These are phyloP conservation scores for Diversispora epigaea DNA, from an alignment of 192 early-diverging fungal genomes.

Conservation along the genomic window DNA sequence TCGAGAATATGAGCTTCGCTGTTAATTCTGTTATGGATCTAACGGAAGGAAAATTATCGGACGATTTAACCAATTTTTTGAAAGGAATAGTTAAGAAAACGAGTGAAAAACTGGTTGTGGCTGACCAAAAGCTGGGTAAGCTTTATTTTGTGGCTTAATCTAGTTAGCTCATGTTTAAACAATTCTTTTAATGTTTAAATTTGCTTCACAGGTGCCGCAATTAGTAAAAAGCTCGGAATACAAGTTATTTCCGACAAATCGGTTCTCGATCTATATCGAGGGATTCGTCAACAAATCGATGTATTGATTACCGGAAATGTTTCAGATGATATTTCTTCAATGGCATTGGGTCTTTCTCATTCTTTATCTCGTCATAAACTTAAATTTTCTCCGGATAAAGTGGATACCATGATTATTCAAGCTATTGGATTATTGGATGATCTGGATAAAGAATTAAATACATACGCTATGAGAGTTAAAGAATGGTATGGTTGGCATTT, in stretches of 20 bases:
- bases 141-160: slow-evolving; percentile 4
- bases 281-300: slow-evolving; percentile 92
- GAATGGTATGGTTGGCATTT: slow-evolving; percentile 99
- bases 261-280: slow-evolving; percentile 91
- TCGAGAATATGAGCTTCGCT: slow-evolving; percentile 98
- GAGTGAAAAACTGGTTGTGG: slow-evolving; percentile 89
- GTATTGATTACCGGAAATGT: slow-evolving; percentile 85
- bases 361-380: slow-evolving; percentile 98
- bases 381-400: slow-evolving; percentile 99
- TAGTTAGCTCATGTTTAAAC: background rate
- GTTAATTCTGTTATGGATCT: slow-evolving; percentile 93
- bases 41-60: slow-evolving; percentile 94
- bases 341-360: slow-evolving; percentile 98
- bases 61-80: slow-evolving; percentile 94
- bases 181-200: background rate
- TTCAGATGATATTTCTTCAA: slow-evolving; percentile 85
- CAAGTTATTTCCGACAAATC: slow-evolving; percentile 81
- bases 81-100: slow-evolving; percentile 77
- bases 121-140: slow-evolving; percentile 90
- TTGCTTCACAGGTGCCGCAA: slow-evolving; percentile 37
- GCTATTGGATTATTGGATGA: slow-evolving; percentile 96
- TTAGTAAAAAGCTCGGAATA: slow-evolving; percentile 73
- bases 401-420: slow-evolving; percentile 99
- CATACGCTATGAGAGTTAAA: slow-evolving; percentile 71
- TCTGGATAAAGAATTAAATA: slow-evolving; percentile 99